A percentile compares a stretch with the other conserved stretches of the same genome.
phyloP scores from a whole-genome alignment of 208 protist genomes.

The Leishmania turanica region DNA sequence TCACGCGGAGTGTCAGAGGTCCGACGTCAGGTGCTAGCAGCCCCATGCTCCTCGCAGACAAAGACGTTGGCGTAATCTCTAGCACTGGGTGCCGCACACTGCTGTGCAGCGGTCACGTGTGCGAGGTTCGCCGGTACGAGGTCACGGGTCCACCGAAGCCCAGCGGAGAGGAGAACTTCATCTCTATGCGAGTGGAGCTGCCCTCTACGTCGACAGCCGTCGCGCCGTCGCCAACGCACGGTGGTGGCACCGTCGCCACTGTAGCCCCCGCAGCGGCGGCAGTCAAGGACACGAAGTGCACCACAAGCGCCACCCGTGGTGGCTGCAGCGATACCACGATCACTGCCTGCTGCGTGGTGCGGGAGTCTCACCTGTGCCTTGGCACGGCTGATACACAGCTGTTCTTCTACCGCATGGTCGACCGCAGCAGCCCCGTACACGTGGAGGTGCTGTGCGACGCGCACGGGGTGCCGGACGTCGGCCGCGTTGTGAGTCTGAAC shows the following conservation, averaged over 20 bases:
- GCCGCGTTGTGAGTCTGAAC: constrained; percentile 62
- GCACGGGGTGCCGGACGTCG: constrained; percentile 47
- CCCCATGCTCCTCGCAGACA: constrained; percentile 11
- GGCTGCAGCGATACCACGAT: constrained; percentile 44
- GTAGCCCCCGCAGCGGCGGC: neutral
- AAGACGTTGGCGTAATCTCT: constrained; percentile 49
- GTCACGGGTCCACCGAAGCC: constrained; percentile 39
- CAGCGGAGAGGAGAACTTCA: constrained; percentile 68
- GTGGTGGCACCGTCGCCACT: neutral
- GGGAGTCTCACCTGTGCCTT: constrained; percentile 80
- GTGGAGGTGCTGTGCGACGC: constrained; percentile 53
- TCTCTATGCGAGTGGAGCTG: constrained; percentile 55
- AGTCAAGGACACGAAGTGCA: neutral
- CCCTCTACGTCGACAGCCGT: constrained; percentile 13
- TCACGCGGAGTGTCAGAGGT: constrained; percentile 8
- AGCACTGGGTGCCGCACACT: constrained; percentile 54
- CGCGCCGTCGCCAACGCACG: neutral
- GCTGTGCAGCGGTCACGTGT: constrained; percentile 59
- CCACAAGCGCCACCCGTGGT: neutral
- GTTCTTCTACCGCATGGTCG: constrained; percentile 78
- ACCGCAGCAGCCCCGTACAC: constrained; percentile 50
- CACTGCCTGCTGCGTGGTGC: constrained; percentile 83
- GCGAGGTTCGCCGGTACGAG: constrained; percentile 61
- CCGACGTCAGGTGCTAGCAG: constrained; percentile 2
- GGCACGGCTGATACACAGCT: constrained; percentile 73